These are phyloP conservation scores for Camellia oleifera DNA, from an alignment of 179 eudicot genomes.

Conservation along the genomic window DNA sequence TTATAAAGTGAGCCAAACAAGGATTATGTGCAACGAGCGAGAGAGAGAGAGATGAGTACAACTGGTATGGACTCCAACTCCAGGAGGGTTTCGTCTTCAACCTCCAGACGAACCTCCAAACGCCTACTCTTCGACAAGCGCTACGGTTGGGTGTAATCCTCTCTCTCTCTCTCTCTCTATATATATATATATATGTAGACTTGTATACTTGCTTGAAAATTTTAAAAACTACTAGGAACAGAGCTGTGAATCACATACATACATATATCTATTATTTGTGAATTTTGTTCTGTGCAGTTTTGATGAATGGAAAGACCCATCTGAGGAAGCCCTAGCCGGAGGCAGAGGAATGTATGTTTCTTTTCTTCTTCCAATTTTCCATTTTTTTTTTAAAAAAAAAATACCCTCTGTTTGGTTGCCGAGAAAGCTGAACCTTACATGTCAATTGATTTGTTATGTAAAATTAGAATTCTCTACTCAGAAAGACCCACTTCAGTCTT, in stretches of 20 bases:
- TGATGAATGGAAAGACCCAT: constrained; percentile 20
- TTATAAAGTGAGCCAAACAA: no score
- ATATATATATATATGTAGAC: background rate
- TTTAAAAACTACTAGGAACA: background rate
- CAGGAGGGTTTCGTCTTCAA: background rate
- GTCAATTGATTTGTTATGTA: background rate
- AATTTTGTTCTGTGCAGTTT: background rate
- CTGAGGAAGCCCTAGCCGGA: constrained; percentile 15
- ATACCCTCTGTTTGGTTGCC: background rate
- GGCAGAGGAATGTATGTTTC: constrained; percentile 16
- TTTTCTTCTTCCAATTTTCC: background rate
- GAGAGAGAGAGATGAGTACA: no score
- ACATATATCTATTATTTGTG: background rate
- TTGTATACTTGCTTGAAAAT: no score
- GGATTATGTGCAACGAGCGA: background rate
- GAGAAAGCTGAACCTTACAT: background rate
- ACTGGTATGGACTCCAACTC: background rate
- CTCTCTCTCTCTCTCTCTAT: background rate
- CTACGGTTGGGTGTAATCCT: constrained; percentile 15
- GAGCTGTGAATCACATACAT: background rate
- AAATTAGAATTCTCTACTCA: background rate
- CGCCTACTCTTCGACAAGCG: constrained; percentile 18
- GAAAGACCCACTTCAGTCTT: background rate
- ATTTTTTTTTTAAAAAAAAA: background rate
- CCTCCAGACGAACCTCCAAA: constrained; percentile 9